Conservation (phyloP, 768 basidiomycete species). For the Ramaria rubella region DNA sequence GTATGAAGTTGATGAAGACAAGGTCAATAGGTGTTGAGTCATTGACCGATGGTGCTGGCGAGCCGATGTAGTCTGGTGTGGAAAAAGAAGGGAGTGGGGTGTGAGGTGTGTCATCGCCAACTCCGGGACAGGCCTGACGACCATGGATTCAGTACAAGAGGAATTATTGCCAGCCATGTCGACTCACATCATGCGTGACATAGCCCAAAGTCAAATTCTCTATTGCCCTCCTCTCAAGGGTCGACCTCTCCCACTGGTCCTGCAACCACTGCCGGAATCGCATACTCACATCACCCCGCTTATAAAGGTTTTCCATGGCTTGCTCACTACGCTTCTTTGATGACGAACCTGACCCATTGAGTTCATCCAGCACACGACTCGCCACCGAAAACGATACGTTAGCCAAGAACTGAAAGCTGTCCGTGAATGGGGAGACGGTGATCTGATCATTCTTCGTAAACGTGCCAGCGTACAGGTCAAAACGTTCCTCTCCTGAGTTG, state of each 20-base stretch:
- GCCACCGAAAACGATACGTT: constrained; percentile 46
- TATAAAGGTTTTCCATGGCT: constrained; percentile 31
- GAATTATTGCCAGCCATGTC: too few relatives aligned
- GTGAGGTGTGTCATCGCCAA: constrained; percentile 71
- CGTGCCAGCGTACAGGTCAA: constrained; percentile 56
- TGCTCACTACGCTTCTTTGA: constrained; percentile 3
- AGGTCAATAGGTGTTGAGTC: constrained; percentile 56
- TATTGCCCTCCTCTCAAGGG: constrained; percentile 36
- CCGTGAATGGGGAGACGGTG: constrained; percentile 62
- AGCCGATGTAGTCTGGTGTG: constrained; percentile 53
- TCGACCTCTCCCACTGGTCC: constrained; percentile 39
- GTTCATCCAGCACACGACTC: constrained; percentile 37
- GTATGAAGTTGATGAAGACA: constrained; percentile 70
- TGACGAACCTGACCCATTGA: constrained; percentile 14
- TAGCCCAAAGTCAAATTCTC: constrained; percentile 61
- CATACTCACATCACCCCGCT: constrained; percentile 42
- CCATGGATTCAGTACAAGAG: background rate
- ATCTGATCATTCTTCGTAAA: constrained; percentile 81
- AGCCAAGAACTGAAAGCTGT: constrained; percentile 57
- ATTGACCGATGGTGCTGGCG: constrained; percentile 43
- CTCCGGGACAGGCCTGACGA: constrained; percentile 56
- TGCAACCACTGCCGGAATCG: constrained; percentile 52
- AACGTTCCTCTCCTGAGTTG: constrained; percentile 60
- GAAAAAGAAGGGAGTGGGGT: constrained; percentile 49
- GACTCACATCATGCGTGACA: constrained; percentile 60